Evolutionary conservation across 2,329 filamentous ascomycete genomes (phyloP).

Genomic region (Cladobotryum protrusum): DNA sequence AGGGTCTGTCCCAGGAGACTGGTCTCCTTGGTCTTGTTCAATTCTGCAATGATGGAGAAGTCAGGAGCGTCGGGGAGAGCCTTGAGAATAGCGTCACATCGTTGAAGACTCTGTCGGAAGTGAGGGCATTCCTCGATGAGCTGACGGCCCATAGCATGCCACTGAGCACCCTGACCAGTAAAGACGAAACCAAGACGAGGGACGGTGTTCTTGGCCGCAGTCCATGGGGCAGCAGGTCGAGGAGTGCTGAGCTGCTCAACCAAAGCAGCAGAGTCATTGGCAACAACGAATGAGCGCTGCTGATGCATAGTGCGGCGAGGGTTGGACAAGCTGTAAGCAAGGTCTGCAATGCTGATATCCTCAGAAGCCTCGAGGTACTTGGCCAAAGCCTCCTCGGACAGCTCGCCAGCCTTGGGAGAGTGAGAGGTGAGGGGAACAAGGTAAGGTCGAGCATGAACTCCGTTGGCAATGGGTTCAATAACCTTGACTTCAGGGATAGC

Average conservation of each 20-base stretch:
- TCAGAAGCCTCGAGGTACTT: constrained; percentile 11
- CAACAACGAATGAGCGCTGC: constrained; percentile 20
- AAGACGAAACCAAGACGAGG: constrained; percentile 17
- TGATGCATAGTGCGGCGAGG: constrained; percentile 16
- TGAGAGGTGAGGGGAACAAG: constrained; percentile 19
- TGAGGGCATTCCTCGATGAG: neutral
- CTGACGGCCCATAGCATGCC: constrained; percentile 24
- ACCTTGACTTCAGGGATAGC: neutral
- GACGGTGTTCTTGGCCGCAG: constrained; percentile 1
- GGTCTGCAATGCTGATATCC: constrained; percentile 14
- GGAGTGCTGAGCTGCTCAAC: constrained; percentile 14
- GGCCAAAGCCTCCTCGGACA: constrained; percentile 15
- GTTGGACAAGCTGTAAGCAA: constrained; percentile 18
- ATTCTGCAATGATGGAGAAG: constrained; percentile 26
- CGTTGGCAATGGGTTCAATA: constrained; percentile 10
- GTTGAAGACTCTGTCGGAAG: constrained; percentile 7
- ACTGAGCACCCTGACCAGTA: constrained; percentile 30
- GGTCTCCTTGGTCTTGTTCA: constrained; percentile 24
- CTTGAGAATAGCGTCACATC: constrained; percentile 23
- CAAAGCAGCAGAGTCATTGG: constrained; percentile 11
- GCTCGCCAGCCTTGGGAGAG: constrained; percentile 17
- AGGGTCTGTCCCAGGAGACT: constrained; percentile 17
- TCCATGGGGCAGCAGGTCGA: constrained; percentile 17
- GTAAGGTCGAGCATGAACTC: constrained; percentile 8
- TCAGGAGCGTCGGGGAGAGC: constrained; percentile 13